Conservation (phyloP, 2,329 filamentous ascomycete species). For the Salinomyces thailandicus region DNA sequence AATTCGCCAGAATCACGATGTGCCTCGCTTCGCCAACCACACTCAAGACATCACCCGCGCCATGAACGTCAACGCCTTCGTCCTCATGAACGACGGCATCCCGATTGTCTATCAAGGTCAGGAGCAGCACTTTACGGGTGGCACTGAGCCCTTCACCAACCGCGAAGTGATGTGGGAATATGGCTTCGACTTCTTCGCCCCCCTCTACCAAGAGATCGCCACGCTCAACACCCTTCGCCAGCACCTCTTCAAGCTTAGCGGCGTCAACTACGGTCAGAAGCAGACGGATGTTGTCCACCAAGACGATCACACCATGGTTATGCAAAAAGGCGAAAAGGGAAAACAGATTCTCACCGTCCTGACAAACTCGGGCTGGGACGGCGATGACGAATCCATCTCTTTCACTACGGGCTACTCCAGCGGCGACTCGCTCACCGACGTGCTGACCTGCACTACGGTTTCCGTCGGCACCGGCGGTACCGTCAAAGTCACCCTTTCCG, state of each 20-base stretch:
- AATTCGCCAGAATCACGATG: constrained; percentile 28
- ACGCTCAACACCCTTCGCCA: constrained; percentile 35
- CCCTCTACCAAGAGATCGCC: constrained; percentile 31
- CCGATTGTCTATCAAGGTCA: constrained; percentile 35
- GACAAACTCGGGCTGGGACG: constrained; percentile 29
- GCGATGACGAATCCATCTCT: constrained; percentile 24
- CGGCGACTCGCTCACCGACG: constrained; percentile 22
- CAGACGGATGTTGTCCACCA: constrained; percentile 34
- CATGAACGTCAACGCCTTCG: constrained; percentile 31
- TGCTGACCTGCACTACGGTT: constrained; percentile 25
- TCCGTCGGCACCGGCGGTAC: constrained; percentile 16
- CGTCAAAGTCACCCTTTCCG: constrained; percentile 23
- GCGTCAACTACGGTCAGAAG: constrained; percentile 29
- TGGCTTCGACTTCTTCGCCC: constrained; percentile 29
- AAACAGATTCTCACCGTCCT: constrained; percentile 36
- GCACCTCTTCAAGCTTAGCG: constrained; percentile 31
- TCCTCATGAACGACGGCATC: constrained; percentile 32
- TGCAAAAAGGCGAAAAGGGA: constrained; percentile 33
- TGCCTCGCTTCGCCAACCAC: constrained; percentile 27
- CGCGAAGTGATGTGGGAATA: constrained; percentile 30
- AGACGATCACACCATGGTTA: constrained; percentile 33
- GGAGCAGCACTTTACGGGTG: constrained; percentile 32
- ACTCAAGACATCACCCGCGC: constrained; percentile 28
- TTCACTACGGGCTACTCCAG: constrained; percentile 21
- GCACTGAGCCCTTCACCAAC: constrained; percentile 24